Base-by-base conservation (phyloP, 2,329 filamentous ascomycete species). In the Pseudophaeomoniella oleicola region DNA sequence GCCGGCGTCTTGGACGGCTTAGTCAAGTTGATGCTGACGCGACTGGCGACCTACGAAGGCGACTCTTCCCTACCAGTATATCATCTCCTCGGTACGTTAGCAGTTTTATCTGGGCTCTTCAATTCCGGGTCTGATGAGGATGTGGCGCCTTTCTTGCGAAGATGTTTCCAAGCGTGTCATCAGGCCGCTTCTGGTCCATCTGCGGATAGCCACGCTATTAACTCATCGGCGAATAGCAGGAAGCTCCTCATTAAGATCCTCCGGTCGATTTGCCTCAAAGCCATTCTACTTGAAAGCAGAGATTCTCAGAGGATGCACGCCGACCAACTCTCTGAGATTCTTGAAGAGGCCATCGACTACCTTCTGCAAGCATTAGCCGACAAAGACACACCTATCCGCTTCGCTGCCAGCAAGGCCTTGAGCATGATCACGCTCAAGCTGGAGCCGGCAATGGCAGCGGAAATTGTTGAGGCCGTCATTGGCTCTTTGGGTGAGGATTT, bases 391-490 rank as follows among this genome's bases (percentile, higher is more conserved):
- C 85, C 86, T 0, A 87, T 98, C 10, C 71, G 90, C 27, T 74
- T 94, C 48, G 81, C 88, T 19, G 84, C 88, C 14, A 94, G 86
- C 55, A 98, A 98, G 59, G 82, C 86, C 3, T 71, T 96, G 32
- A 93, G 86, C 56, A 71, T 93, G 37, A 76, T 96, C 45, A 80
- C 87, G 0, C 63, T 92, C 35, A 87, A 81, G 45, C 61, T 98
- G 5, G 75, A 86, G 32, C 59, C 72, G 0, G 79, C 80, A 15
- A 86, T 94, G 79, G 85, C 83, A 1, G 71, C 73, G 1, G 81
- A 96, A 50, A 80, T 98, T 9, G 78, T 94, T 10, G 82, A 93
- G 41, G 86, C 83, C 1, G 78, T 96, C 9, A 68, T 94, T 18
- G 81, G 80, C 9, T 70, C 65, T 10, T 62, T 78, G 42, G 66